Conservation (phyloP, 2,329 filamentous ascomycete genomes). For the Paramyrothecium sp. region DNA sequence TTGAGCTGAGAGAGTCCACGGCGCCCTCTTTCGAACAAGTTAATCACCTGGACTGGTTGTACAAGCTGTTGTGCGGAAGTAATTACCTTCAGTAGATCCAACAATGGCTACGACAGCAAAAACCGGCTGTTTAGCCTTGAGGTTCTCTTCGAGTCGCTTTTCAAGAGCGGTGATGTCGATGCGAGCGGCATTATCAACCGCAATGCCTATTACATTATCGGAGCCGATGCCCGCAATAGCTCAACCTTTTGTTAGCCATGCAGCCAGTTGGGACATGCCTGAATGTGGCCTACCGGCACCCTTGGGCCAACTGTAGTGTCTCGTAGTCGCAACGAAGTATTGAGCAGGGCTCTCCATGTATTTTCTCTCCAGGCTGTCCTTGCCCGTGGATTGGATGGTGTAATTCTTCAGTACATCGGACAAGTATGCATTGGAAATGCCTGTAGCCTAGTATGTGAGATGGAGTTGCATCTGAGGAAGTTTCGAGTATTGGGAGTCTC, state of each 20-base stretch:
- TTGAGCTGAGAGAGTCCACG: conserved; percentile 36
- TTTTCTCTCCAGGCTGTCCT: conserved; percentile 31
- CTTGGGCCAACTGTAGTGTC: conserved; percentile 50
- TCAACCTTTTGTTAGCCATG: conserved; percentile 9
- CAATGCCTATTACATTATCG: conserved; percentile 35
- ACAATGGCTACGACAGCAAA: conserved; percentile 44
- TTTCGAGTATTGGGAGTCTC: not conserved
- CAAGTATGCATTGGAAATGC: conserved; percentile 35
- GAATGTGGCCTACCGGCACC: conserved; percentile 32
- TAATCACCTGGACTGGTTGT: not conserved
- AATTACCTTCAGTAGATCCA: conserved; percentile 39
- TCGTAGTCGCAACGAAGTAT: conserved; percentile 37
- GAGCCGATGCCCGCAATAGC: conserved; percentile 44
- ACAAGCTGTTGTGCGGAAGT: not conserved
- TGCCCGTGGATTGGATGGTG: conserved; percentile 38
- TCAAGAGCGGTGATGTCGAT: conserved; percentile 32
- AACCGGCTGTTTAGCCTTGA: conserved; percentile 29
- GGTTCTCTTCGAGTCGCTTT: conserved; percentile 23
- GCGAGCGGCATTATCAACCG: conserved; percentile 36
- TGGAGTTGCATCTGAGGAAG: not conserved
- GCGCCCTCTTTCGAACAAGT: conserved; percentile 29
- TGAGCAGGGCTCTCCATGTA: conserved; percentile 25
- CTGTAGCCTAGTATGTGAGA: not conserved
- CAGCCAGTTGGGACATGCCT: not conserved
- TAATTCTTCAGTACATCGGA: conserved; percentile 15